A percentile compares a stretch with the other conserved stretches of the same genome.
phyloP scores from a whole-genome alignment of 176 grass and related monocot species.

The Echinochloa phyllopogon region DNA sequence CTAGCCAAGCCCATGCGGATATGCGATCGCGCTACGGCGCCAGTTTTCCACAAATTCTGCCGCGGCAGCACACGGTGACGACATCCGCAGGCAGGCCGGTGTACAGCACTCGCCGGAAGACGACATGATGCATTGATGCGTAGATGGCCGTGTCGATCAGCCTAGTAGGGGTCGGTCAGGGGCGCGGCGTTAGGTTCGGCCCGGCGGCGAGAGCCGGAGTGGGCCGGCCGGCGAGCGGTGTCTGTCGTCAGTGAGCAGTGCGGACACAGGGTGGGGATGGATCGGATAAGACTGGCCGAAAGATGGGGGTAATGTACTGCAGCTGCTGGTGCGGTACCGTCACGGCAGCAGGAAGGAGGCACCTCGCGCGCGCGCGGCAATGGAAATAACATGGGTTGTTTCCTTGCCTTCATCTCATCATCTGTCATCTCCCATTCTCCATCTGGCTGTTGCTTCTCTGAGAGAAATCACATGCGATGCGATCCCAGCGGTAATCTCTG shows the following conservation, averaged over 20 bases:
- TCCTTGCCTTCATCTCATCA: no score
- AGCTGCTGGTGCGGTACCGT: not conserved
- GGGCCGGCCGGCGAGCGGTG: not conserved
- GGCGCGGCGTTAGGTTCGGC: not conserved
- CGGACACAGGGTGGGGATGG: not conserved
- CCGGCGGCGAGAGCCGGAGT: not conserved
- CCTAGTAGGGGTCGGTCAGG: not conserved
- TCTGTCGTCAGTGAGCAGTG: not conserved
- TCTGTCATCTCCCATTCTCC: not conserved
- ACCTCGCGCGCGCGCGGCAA: not conserved
- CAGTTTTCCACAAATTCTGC: not conserved
- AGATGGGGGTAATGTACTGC: not conserved
- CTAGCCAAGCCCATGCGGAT: not conserved
- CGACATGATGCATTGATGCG: no score
- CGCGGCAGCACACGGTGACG: not conserved
- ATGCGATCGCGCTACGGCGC: not conserved
- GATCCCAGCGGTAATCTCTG: not conserved
- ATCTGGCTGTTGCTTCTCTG: no score
- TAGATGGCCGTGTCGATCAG: not conserved
- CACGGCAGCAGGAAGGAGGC: not conserved
- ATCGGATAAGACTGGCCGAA: not conserved
- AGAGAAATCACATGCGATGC: not conserved
- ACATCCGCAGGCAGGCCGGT: not conserved
- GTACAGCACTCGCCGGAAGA: not conserved
- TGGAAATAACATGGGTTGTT: constrained; percentile 36